These are phyloP conservation scores for Fusarium domesticum DNA, from an alignment of 2,329 filamentous ascomycete genomes.

Conservation along the genomic window DNA sequence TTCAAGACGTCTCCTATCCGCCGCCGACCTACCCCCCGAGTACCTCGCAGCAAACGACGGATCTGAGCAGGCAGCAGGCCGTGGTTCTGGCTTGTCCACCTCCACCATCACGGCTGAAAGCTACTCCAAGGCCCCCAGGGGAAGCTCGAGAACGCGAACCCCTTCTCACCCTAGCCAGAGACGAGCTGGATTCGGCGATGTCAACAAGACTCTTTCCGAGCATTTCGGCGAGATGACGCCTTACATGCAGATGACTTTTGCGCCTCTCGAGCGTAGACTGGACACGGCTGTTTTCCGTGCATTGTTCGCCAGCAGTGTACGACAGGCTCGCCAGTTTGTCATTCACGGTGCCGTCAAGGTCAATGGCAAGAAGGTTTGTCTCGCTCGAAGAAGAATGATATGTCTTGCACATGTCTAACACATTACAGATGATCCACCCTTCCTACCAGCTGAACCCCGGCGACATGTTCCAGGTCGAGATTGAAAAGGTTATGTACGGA, in stretches of 20 bases:
- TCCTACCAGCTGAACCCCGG: slow-evolving; percentile 94
- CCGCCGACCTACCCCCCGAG: slow-evolving; percentile 77
- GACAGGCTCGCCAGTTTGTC: slow-evolving; percentile 92
- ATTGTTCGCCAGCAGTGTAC: slow-evolving; percentile 87
- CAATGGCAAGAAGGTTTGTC: slow-evolving; percentile 84
- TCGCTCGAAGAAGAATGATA: not conserved
- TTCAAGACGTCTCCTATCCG: slow-evolving; percentile 72
- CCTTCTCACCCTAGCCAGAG: slow-evolving; percentile 22
- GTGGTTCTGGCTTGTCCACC: slow-evolving; percentile 66
- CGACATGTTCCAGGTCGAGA: slow-evolving; percentile 95
- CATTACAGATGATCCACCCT: slow-evolving; percentile 76
- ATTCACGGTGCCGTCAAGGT: slow-evolving; percentile 91
- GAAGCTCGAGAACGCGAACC: slow-evolving; percentile 15
- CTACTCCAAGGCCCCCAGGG: slow-evolving; percentile 32
- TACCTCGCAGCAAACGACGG: slow-evolving; percentile 82
- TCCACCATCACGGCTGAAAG: slow-evolving; percentile 33
- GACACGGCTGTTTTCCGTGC: slow-evolving; percentile 94
- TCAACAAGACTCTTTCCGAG: slow-evolving; percentile 34
- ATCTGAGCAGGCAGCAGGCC: slow-evolving; percentile 75
- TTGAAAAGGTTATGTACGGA: slow-evolving; percentile 82
- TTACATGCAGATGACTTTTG: slow-evolving; percentile 95
- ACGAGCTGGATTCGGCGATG: slow-evolving; percentile 30
- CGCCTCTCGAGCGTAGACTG: slow-evolving; percentile 82
- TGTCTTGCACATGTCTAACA: slow-evolving; percentile 5
- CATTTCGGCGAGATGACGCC: slow-evolving; percentile 59